phyloP scores from a whole-genome alignment of 208 protist genomes.

The Crithidia expoeki region DNA sequence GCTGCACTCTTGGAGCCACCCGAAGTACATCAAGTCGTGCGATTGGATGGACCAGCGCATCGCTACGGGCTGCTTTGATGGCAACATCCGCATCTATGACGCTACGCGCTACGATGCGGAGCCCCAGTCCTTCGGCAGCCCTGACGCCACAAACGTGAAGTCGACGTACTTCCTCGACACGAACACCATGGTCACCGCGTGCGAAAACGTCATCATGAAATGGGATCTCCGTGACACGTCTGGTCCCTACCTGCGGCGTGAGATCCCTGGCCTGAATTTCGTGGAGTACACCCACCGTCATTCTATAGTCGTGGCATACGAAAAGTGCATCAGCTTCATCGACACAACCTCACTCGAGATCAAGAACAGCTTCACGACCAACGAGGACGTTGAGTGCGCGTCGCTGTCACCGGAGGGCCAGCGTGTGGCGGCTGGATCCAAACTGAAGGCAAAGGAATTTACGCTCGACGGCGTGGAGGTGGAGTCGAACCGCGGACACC shows the following conservation, averaged over 20 bases:
- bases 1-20: slow-evolving; percentile 89
- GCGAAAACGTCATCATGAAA: slow-evolving; percentile 86
- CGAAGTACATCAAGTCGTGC: slow-evolving; percentile 95
- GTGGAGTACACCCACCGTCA: slow-evolving; percentile 90
- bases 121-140: slow-evolving; percentile 69
- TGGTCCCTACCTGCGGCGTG: slow-evolving; percentile 70
- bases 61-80: slow-evolving; percentile 91
- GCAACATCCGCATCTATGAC: slow-evolving; percentile 93
- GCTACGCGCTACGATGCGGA: slow-evolving; percentile 78
- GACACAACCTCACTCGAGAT: slow-evolving; percentile 84
- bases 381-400: slow-evolving; percentile 88
- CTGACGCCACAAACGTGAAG: slow-evolving; percentile 77
- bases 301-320: slow-evolving; percentile 81
- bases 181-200: slow-evolving; percentile 85
- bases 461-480: slow-evolving; percentile 82
- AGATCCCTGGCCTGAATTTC: slow-evolving; percentile 88
- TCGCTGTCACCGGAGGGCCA: slow-evolving; percentile 87
- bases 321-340: slow-evolving; percentile 89
- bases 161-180: slow-evolving; percentile 86
- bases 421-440: slow-evolving; percentile 84
- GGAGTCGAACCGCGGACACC: slow-evolving; percentile 90
- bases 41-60: slow-evolving; percentile 89
- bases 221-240: slow-evolving; percentile 92
- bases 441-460: slow-evolving; percentile 92
- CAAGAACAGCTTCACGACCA: slow-evolving; percentile 73